Evolutionary conservation across 2,329 filamentous ascomycete species (phyloP).

Genomic region (Periconia sp.): DNA sequence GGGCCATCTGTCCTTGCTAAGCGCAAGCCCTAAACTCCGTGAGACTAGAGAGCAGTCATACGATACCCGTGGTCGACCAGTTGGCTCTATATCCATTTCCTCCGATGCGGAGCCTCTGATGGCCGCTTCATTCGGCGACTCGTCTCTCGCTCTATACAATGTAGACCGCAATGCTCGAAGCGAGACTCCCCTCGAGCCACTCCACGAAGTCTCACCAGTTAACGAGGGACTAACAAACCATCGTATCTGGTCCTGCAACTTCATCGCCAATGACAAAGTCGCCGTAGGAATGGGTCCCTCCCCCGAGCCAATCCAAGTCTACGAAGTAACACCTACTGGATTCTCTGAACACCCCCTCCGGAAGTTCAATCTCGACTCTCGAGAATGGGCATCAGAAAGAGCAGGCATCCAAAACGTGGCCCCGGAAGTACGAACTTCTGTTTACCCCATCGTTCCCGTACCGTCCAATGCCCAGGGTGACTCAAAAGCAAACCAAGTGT

Average conservation of each 20-base stretch:
- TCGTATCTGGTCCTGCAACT: constrained; percentile 58
- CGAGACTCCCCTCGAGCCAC: constrained; percentile 27
- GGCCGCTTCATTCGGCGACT: constrained; percentile 58
- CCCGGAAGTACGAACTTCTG: constrained; percentile 38
- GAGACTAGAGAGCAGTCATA: constrained; percentile 35
- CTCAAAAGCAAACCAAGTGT: constrained; percentile 55
- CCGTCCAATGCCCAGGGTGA: constrained; percentile 36
- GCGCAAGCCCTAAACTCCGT: constrained; percentile 17
- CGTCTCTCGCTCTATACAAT: constrained; percentile 54
- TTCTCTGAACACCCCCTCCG: constrained; percentile 47
- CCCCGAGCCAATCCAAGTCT: constrained; percentile 55
- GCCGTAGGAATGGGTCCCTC: constrained; percentile 58
- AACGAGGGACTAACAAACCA: constrained; percentile 19
- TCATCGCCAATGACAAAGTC: constrained; percentile 57
- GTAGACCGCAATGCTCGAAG: constrained; percentile 33
- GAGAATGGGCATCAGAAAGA: constrained; percentile 11
- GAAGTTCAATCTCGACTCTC: constrained; percentile 43
- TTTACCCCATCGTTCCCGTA: constrained; percentile 55
- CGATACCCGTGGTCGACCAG: constrained; percentile 50
- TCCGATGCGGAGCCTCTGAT: constrained; percentile 51
- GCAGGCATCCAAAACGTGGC: too few relatives aligned
- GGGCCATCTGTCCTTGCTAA: constrained; percentile 54
- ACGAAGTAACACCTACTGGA: constrained; percentile 55
- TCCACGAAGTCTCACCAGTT: constrained; percentile 25
- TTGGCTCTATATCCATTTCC: constrained; percentile 58